These are phyloP conservation scores for Nakazawaea pomicola DNA, from an alignment of 805 yeast species.

Conservation along the genomic window DNA sequence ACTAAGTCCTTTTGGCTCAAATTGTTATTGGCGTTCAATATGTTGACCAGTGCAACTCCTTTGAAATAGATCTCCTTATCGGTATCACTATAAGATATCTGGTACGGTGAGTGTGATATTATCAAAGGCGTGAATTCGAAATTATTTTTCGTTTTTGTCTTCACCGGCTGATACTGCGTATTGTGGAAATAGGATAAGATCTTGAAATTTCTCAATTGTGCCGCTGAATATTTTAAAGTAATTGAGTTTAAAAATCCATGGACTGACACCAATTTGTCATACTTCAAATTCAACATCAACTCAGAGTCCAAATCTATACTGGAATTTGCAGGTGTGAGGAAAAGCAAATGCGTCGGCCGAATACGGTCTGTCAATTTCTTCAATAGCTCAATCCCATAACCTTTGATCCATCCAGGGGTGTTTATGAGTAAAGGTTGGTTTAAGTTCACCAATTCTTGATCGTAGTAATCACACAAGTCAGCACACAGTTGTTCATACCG, in stretches of 20 bases:
- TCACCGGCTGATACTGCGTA: slow-evolving; percentile 16
- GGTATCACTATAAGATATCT: slow-evolving; percentile 26
- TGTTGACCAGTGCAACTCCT: slow-evolving; percentile 32
- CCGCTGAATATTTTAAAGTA: slow-evolving; percentile 36
- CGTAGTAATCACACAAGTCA: slow-evolving; percentile 22
- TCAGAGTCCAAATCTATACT: slow-evolving; percentile 28
- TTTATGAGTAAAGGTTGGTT: slow-evolving; percentile 53
- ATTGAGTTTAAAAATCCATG: slow-evolving; percentile 27
- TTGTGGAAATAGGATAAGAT: slow-evolving; percentile 52
- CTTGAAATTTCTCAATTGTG: slow-evolving; percentile 48
- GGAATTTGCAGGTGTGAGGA: slow-evolving; percentile 39
- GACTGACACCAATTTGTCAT: slow-evolving; percentile 22
- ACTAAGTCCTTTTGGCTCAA: slow-evolving; percentile 28
- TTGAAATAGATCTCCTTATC: slow-evolving; percentile 12
- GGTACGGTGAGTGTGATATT: slow-evolving; percentile 33
- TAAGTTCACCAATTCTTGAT: slow-evolving; percentile 19
- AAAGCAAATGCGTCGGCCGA: slow-evolving; percentile 53
- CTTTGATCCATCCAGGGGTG: slow-evolving; percentile 91
- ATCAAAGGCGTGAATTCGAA: slow-evolving; percentile 40
- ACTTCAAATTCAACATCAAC: slow-evolving; percentile 22
- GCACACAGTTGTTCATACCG: slow-evolving; percentile 43
- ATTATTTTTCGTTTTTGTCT: background rate
- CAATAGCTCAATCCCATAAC: slow-evolving; percentile 72
- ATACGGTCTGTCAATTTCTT: slow-evolving; percentile 36
- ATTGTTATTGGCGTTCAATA: slow-evolving; percentile 27